These are phyloP conservation scores for Podaxis pistillaris DNA, from an alignment of 768 basidiomycete genomes.

Conservation along the genomic window DNA sequence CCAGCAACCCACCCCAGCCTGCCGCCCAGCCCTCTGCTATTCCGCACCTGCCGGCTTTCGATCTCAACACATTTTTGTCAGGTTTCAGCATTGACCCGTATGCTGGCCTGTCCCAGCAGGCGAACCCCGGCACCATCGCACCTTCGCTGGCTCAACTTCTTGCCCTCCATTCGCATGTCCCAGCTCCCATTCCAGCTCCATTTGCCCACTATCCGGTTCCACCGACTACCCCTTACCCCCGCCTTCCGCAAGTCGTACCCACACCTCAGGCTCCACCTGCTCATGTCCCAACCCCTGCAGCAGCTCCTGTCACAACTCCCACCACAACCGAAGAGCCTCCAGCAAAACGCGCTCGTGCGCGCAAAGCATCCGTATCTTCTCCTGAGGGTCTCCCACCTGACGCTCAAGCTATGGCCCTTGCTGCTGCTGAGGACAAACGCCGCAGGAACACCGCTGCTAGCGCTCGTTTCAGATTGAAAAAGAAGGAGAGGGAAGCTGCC, in stretches of 20 bases:
- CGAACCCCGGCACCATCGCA: slow-evolving; percentile 30
- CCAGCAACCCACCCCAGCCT: slow-evolving; percentile 24
- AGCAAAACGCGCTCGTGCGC: slow-evolving; percentile 56
- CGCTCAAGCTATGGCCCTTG: slow-evolving; percentile 28
- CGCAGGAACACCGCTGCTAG: slow-evolving; percentile 90
- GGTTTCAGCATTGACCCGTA: slow-evolving; percentile 44
- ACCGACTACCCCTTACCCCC: slow-evolving; percentile 24
- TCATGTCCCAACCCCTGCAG: slow-evolving; percentile 19
- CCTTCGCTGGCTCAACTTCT: slow-evolving; percentile 74
- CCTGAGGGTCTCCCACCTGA: slow-evolving; percentile 28
- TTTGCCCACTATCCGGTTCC: slow-evolving; percentile 20
- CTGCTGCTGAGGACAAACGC: slow-evolving; percentile 85
- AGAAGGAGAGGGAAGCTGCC: slow-evolving; percentile 93
- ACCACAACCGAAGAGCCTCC: slow-evolving; percentile 33
- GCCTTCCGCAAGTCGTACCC: slow-evolving; percentile 20
- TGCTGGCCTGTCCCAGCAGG: slow-evolving; percentile 27
- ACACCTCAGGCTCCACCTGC: slow-evolving; percentile 15
- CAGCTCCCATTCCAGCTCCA: slow-evolving; percentile 23
- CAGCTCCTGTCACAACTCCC: slow-evolving; percentile 16
- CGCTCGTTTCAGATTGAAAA: slow-evolving; percentile 91
- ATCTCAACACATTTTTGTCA: slow-evolving; percentile 37
- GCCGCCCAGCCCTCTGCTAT: slow-evolving; percentile 31
- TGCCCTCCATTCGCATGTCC: slow-evolving; percentile 45
- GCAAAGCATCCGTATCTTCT: slow-evolving; percentile 44
- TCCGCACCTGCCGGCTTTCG: slow-evolving; percentile 35